Percentiles rank a stretch among this genome's conserved stretches.
phyloP scores from a whole-genome alignment of 208 protist genomes.

The Crithidia sp. region DNA sequence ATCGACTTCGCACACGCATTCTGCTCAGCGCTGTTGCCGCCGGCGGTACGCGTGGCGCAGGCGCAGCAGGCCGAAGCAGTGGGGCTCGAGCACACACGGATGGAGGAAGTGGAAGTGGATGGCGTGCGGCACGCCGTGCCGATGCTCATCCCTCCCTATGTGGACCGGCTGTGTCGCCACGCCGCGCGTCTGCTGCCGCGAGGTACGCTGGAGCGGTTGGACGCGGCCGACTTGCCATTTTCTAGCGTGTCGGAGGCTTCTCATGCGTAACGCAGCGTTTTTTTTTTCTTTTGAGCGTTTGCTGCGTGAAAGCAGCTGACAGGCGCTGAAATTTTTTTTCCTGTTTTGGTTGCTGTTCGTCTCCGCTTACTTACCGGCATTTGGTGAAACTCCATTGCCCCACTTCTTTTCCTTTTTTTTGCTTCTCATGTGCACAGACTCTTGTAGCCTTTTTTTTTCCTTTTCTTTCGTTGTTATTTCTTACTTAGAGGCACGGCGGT shows the following conservation, averaged over 20 bases:
- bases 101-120: conserved; percentile 32
- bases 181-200: conserved; percentile 26
- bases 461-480: too few species aligned
- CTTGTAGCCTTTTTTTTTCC: too few species aligned
- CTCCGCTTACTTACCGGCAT: too few species aligned
- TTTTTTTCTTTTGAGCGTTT: conserved; percentile 5
- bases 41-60: conserved; percentile 29
- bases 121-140: conserved; percentile 18
- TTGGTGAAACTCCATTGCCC: too few species aligned
- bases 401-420: neutral
- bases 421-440: neutral
- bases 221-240: conserved; percentile 5
- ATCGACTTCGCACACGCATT: conserved; percentile 64
- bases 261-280: neutral
- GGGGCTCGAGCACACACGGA: conserved; percentile 10
- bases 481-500: too few species aligned
- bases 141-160: conserved; percentile 44
- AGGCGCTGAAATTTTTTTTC: too few species aligned
- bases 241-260: conserved; percentile 2
- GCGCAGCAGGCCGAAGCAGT: neutral
- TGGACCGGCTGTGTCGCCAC: conserved; percentile 39
- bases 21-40: conserved; percentile 44
- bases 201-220: neutral
- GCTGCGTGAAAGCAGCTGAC: neutral
- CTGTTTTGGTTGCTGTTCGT: neutral